These are phyloP conservation scores for Mycocentrospora acerina DNA, from an alignment of 2,329 filamentous ascomycete species.

Conservation along the genomic window DNA sequence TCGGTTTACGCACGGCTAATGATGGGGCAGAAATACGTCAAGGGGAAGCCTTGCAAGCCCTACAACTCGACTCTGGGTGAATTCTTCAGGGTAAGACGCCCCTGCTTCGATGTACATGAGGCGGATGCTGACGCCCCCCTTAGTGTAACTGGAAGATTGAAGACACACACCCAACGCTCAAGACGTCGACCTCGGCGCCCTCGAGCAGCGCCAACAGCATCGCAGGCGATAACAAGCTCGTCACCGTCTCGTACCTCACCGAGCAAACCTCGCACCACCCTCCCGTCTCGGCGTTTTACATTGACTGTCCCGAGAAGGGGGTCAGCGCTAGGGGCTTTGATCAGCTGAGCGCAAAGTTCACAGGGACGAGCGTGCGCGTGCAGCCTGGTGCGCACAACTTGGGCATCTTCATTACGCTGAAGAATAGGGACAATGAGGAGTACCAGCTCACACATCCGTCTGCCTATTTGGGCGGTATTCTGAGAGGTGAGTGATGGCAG, in stretches of 20 bases:
- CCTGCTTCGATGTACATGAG: not conserved
- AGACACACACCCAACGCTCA: constrained; percentile 67
- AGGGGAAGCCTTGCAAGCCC: constrained; percentile 97
- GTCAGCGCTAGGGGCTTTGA: constrained; percentile 88
- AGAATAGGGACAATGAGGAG: constrained; percentile 78
- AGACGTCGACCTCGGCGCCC: constrained; percentile 45
- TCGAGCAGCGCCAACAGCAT: constrained; percentile 40
- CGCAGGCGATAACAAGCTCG: constrained; percentile 49
- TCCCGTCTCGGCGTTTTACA: constrained; percentile 92
- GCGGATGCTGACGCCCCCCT: constrained; percentile 17
- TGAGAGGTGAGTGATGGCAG: constrained; percentile 58
- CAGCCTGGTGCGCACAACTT: constrained; percentile 90
- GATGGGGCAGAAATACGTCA: constrained; percentile 80
- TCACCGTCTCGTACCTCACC: constrained; percentile 89
- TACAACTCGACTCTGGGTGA: constrained; percentile 97
- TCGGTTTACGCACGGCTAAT: constrained; percentile 24
- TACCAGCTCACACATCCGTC: constrained; percentile 94
- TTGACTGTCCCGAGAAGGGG: constrained; percentile 89
- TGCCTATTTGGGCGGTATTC: constrained; percentile 85
- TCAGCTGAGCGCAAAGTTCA: constrained; percentile 96
- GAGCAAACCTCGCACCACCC: constrained; percentile 98
- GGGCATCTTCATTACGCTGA: constrained; percentile 89
- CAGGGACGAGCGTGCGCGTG: constrained; percentile 90
- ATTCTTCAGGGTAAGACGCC: constrained; percentile 76
- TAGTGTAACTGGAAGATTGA: constrained; percentile 95